Conservation (phyloP, 768 basidiomycete species). For the Macrolepiota dolichaula region DNA sequence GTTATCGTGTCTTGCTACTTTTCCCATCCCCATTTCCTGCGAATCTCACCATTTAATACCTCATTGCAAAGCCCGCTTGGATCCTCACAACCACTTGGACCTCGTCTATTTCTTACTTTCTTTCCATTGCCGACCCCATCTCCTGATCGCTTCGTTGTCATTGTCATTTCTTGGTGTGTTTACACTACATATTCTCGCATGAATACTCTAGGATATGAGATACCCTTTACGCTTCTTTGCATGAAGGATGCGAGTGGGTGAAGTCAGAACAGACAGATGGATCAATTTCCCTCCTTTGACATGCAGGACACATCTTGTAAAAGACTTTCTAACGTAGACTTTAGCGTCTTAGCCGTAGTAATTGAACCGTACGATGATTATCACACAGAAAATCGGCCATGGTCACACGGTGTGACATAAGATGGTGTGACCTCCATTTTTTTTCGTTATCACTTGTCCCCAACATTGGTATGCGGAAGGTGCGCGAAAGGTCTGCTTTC, state of each 20-base stretch:
- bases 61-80: not conserved
- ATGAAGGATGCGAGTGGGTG: not conserved
- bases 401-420: not conserved
- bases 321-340: not conserved
- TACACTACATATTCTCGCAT: not conserved
- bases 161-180: not conserved
- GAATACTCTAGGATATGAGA: conserved; percentile 1
- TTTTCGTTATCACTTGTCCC: not conserved
- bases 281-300: not conserved
- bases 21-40: conserved; percentile 9
- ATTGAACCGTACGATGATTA: not conserved
- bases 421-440: not conserved
- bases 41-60: not conserved
- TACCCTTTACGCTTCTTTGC: conserved; percentile 4
- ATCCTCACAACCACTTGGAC: conserved; percentile 11
- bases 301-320: not conserved
- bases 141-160: not conserved
- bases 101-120: conserved; percentile 4
- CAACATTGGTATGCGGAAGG: not conserved
- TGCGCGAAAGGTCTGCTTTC: not conserved
- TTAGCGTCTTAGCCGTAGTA: not conserved
- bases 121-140: conserved; percentile 7
- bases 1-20: conserved; percentile 2
- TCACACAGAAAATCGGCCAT: not conserved
- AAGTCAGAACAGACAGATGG: not conserved